phyloP scores from a whole-genome alignment of 345 rosid species.

The Chamaenerion angustifolium region DNA sequence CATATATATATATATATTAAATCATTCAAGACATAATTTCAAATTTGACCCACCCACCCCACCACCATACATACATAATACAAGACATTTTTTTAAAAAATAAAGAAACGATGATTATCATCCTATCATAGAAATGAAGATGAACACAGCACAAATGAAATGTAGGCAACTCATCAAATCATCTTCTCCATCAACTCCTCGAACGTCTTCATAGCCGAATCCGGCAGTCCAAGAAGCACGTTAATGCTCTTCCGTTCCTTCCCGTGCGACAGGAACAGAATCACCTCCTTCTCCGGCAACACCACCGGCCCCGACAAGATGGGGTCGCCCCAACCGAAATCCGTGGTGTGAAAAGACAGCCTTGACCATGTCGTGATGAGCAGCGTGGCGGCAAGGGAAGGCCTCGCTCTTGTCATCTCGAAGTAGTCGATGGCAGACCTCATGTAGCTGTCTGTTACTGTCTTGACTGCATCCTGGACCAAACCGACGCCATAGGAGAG shows the following conservation, averaged over 20 bases:
- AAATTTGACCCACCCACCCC: no score
- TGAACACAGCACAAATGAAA: no score
- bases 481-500: constrained; percentile 34
- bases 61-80: no score
- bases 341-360: constrained; percentile 61
- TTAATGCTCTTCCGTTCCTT: constrained; percentile 46
- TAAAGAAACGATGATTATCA: no score
- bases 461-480: constrained; percentile 47
- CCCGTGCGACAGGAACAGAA: constrained; percentile 58
- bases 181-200: constrained; percentile 36
- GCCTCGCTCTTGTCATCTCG: constrained; percentile 70
- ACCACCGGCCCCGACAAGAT: constrained; percentile 64
- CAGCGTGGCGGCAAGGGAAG: constrained; percentile 60
- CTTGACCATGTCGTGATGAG: constrained; percentile 78
- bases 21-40: no score
- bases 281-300: constrained; percentile 80
- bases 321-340: constrained; percentile 89
- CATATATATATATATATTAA: no score
- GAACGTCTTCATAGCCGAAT: constrained; percentile 61
- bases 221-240: constrained; percentile 67
- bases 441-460: constrained; percentile 61
- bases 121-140: no score
- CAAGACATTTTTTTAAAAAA: no score
- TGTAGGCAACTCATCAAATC: constrained; percentile 12
- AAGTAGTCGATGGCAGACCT: constrained; percentile 84